Base-by-base conservation (phyloP, 768 basidiomycete genomes). In the Butyriboletus loyo region DNA sequence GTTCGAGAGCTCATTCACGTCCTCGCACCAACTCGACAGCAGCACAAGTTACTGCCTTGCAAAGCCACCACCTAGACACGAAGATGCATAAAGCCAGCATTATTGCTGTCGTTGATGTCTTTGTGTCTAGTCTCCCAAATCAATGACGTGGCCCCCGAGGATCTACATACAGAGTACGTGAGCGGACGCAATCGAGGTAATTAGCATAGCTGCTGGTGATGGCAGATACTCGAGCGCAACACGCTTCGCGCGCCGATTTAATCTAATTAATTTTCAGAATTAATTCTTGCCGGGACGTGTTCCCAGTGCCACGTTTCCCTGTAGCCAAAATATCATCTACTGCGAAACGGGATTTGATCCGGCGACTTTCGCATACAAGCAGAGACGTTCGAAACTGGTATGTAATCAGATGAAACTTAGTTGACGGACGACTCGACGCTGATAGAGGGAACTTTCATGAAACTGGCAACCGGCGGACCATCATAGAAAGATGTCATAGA, bases 401-500 rank as follows among this genome's bases (percentile, higher is more conserved):
- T 25, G 10, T 27, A 25, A 44, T 45, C 63, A 54, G 44, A 42
- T 50, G 45, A 50, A 50, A 21, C 32, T 19, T 49, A n/a, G 32
- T 53, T 48, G 31, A 30, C 24, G 41, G 44, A 50, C 43, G 36
- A 46, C n/a, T n/a, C n/a, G n/a, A 49, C 28, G 30, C 39, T 34
- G 44, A 43, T 61, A 60, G 54, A 47, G 55, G 43, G 46, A 43
- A 39, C 15, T 17, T 50, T 31, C 41, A 28, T 51, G 56, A 55
- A 65, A 66, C 60, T 32, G 32, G 41, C 43, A 42, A 38, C 43
- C 15, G 21, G 22, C 36, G 42, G 35, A 27, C 21, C 38, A 35
- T 17, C 14, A 40, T 34, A 54, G 41, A 43, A 42, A 31, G 35
- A 41, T 27, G 46, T 25, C 27, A 46, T 25, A 35, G 37, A 63